Evolutionary conservation across 2,329 filamentous ascomycete genomes (phyloP).

Genomic region (Calonectria hawksworthii): DNA sequence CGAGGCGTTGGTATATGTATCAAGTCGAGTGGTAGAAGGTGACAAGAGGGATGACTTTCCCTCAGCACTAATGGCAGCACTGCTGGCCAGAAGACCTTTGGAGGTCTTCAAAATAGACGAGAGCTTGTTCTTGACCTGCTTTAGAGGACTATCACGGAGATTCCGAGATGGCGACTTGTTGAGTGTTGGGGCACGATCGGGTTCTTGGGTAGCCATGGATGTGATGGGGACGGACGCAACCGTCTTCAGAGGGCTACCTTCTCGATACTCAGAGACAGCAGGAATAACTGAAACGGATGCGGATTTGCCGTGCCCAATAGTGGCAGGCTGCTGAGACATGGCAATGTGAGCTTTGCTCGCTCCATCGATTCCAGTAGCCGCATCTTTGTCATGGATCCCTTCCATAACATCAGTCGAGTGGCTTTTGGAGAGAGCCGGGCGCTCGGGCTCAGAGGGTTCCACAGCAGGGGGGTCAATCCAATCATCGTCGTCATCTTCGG

Average conservation of each 20-base stretch:
- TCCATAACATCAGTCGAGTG: slow-evolving; percentile 74
- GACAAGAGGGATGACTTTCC: slow-evolving; percentile 71
- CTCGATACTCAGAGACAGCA: slow-evolving; percentile 33
- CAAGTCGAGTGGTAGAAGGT: slow-evolving; percentile 64
- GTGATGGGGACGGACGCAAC: slow-evolving; percentile 72
- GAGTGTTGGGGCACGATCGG: slow-evolving; percentile 60
- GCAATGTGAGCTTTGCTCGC: slow-evolving; percentile 11
- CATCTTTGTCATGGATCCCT: slow-evolving; percentile 63
- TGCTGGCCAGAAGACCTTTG: slow-evolving; percentile 87
- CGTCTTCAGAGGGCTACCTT: slow-evolving; percentile 65
- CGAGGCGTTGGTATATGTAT: slow-evolving; percentile 56
- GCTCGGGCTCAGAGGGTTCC: slow-evolving; percentile 48
- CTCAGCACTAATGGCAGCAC: slow-evolving; percentile 73
- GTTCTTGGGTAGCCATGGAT: slow-evolving; percentile 58
- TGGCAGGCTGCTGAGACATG: slow-evolving; percentile 32
- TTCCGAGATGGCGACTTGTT: slow-evolving; percentile 69
- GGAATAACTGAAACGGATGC: slow-evolving; percentile 71
- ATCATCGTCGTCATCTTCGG: slow-evolving; percentile 67
- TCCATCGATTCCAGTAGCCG: slow-evolving; percentile 56
- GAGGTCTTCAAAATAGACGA: slow-evolving; percentile 93
- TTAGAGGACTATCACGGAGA: slow-evolving; percentile 82
- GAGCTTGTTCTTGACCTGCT: slow-evolving; percentile 92
- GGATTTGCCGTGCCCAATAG: slow-evolving; percentile 68
- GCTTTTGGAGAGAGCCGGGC: slow-evolving; percentile 71
- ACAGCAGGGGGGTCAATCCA: slow-evolving; percentile 71